Base-by-base conservation (phyloP, 805 yeast species). In the Kurtzmaniella cleridarum region DNA sequence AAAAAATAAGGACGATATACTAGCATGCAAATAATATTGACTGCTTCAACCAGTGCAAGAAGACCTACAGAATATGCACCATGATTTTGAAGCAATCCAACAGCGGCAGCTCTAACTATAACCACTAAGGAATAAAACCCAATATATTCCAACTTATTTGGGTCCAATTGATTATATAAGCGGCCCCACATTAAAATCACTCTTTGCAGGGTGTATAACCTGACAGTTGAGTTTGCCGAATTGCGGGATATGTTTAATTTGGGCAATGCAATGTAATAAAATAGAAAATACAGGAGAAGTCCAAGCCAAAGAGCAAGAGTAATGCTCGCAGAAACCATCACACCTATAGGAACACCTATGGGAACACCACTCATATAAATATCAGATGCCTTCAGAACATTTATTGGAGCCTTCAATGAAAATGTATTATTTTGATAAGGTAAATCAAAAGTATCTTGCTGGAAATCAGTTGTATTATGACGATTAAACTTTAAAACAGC, bases 151-250 rank as follows among this genome's bases (percentile, higher is more conserved):
- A 69, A 61, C 41, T 59, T 55, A 12, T 59, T 51, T 1, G 80
- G 78, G 17, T 65, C 61, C 49, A 67, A 72, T 13, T 60, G 56
- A 39, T 64, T 60, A 50, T 75, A 76, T 17, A 64, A 48, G 34
- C 59, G 57, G 3, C 72, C 65, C 79, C 79, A 77, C 2, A 66
- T 39, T 36, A 74, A 59, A 30, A 76, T 66, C 5, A 67, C 55
- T 38, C 61, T 66, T 39, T 74, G 57, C 1, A 79, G 74, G 3
- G 78, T 67, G 47, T 76, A 77, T 4, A 76, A 47, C 42, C 56
- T 54, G 3, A 59, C 38, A 13, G 24, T 20, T 20, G 24, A 20
- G 8, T 5, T 8, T 5, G 24, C 8, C 5, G 24, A 20, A 5
- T 20, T 20, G 24, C 24, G 24, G 8, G 8, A 20, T 20, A 20